A percentile compares a stretch with the other conserved stretches of the same genome.
Conservation (phyloP, 164 flowering plant genomes). For the Taxillus chinensis region DNA sequence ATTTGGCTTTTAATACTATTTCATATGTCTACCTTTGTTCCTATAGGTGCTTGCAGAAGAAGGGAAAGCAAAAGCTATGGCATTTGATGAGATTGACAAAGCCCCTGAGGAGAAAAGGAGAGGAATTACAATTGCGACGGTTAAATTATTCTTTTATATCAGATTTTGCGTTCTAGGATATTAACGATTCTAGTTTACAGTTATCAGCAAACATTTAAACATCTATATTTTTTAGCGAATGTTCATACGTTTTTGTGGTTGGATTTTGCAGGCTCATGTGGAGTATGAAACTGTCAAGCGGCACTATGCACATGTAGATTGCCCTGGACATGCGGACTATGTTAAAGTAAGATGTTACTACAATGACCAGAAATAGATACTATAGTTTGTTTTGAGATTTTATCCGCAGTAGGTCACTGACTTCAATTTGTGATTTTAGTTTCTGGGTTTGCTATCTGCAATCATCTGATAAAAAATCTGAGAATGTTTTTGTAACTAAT, state of each 20-base stretch:
- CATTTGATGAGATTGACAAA: slow-evolving; percentile 96
- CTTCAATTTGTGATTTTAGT: too few relatives aligned
- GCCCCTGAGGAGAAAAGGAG: slow-evolving; percentile 99
- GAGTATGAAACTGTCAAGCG: slow-evolving; percentile 94
- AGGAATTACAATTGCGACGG: slow-evolving; percentile 98
- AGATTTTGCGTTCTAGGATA: too few relatives aligned
- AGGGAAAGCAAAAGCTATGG: slow-evolving; percentile 91
- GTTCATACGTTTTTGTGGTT: neutral
- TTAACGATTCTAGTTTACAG: too few relatives aligned
- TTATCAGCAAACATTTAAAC: too few relatives aligned
- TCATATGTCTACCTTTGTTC: neutral
- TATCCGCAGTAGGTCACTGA: neutral
- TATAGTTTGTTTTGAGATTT: neutral
- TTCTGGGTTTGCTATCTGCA: too few relatives aligned
- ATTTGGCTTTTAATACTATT: neutral
- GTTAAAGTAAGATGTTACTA: slow-evolving; percentile 54
- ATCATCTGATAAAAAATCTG: too few relatives aligned
- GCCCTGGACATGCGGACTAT: slow-evolving; percentile 99
- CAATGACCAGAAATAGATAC: neutral
- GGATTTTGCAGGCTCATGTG: slow-evolving; percentile 77
- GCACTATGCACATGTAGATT: slow-evolving; percentile 97
- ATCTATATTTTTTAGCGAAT: neutral
- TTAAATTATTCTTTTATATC: slow-evolving; percentile 9
- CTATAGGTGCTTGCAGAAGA: slow-evolving; percentile 81
- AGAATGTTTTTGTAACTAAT: too few relatives aligned